A percentile compares a stretch with the other conserved stretches of the same genome.
Evolutionary conservation across 2,329 filamentous ascomycete genomes (phyloP).

Genomic region (Scedosporium boydii): DNA sequence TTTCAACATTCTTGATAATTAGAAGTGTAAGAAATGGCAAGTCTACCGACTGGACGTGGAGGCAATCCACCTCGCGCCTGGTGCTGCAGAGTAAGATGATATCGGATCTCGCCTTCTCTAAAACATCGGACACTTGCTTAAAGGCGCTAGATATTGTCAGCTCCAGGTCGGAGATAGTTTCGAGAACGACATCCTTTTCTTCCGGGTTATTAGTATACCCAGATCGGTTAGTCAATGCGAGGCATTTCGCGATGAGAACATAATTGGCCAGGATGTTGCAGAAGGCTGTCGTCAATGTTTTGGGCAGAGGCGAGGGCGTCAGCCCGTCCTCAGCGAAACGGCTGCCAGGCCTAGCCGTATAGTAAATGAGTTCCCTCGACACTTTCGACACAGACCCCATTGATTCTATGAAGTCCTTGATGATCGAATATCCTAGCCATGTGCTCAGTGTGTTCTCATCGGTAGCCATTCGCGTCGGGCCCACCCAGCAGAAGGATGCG

Average conservation of each 20-base stretch:
- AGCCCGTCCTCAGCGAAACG: not conserved
- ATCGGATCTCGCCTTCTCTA: constrained; percentile 6
- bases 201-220: not conserved
- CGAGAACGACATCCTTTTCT: not conserved
- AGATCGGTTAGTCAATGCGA: not conserved
- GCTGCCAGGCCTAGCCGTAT: not conserved
- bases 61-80: constrained; percentile 5
- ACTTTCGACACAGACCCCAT: not conserved
- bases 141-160: not conserved
- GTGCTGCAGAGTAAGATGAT: constrained; percentile 11
- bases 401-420: not conserved
- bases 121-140: not conserved
- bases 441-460: not conserved
- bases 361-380: not conserved
- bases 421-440: not conserved
- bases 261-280: not conserved
- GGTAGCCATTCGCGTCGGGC: not conserved
- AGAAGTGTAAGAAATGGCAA: not conserved
- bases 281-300: not conserved
- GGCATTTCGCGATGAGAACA: not conserved
- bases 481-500: not conserved
- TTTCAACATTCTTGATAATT: not conserved
- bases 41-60: constrained; percentile 6
- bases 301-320: not conserved
- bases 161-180: not conserved